phyloP scores from a whole-genome alignment of 73 alveolate genomes.

The Symbiodinium natans region DNA sequence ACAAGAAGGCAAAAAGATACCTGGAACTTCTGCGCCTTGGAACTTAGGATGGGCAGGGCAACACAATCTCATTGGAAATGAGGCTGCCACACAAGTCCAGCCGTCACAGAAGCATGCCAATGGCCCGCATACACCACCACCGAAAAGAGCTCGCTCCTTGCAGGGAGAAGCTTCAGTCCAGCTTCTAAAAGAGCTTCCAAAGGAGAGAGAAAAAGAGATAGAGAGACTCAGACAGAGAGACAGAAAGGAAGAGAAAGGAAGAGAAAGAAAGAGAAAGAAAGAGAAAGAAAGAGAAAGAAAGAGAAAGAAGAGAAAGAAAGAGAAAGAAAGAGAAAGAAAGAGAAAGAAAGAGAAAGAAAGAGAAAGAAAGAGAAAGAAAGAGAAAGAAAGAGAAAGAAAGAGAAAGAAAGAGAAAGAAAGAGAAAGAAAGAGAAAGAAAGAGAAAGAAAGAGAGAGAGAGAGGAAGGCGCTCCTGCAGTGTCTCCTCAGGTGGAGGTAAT shows the following conservation, averaged over 20 bases:
- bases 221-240: no score
- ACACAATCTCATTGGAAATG: neutral
- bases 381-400: neutral
- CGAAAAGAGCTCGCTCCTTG: conserved; percentile 27
- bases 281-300: no score
- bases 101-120: neutral
- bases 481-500: neutral
- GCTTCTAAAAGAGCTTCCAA: no score
- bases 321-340: neutral
- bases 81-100: conserved; percentile 29
- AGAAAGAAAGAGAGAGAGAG: neutral
- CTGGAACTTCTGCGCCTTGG: no score
- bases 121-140: conserved; percentile 40
- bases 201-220: no score
- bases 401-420: neutral
- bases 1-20: no score
- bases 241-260: no score
- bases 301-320: neutral
- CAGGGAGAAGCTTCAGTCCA: no score
- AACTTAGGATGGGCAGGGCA: no score
- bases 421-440: no score
- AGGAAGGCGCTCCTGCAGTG: neutral
- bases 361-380: neutral
- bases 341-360: neutral
- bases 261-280: no score